Percentiles rank a stretch among this genome's conserved stretches.
Evolutionary conservation across 257 asterid genomes (phyloP).

Genomic region (Petrea volubilis): DNA sequence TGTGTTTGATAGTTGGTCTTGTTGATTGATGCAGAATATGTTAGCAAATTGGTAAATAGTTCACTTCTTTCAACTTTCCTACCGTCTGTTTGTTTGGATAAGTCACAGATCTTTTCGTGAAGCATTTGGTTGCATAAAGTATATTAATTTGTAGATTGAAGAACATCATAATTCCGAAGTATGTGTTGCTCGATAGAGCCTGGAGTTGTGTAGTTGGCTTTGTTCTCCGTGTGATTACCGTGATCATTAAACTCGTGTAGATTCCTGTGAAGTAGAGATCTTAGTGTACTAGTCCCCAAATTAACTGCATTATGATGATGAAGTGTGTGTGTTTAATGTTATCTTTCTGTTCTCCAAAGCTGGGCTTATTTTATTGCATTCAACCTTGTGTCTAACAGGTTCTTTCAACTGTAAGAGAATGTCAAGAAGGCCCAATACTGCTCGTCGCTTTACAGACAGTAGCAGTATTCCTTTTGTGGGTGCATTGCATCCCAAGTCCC

Average conservation of each 20-base stretch:
- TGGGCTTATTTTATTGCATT: slow-evolving; percentile 19
- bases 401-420: slow-evolving; percentile 35
- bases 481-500: slow-evolving; percentile 74
- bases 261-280: not conserved
- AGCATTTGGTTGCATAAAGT: too few species aligned
- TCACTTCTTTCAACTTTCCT: not conserved
- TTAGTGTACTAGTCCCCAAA: not conserved
- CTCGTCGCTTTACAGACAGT: slow-evolving; percentile 71
- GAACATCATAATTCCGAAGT: not conserved
- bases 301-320: slow-evolving; percentile 9
- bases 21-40: slow-evolving; percentile 17
- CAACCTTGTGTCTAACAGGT: slow-evolving; percentile 25
- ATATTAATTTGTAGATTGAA: not conserved
- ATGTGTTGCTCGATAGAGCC: slow-evolving; percentile 5
- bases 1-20: not conserved
- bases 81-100: not conserved
- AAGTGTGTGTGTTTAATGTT: not conserved
- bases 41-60: not conserved
- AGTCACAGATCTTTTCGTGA: not conserved
- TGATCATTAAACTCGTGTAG: not conserved
- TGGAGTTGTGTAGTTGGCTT: not conserved
- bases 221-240: slow-evolving; percentile 1
- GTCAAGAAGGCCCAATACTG: slow-evolving; percentile 79
- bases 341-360: not conserved
- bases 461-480: slow-evolving; percentile 77